phyloP scores from a whole-genome alignment of 257 asterid species.

The Solanum virginianum region DNA sequence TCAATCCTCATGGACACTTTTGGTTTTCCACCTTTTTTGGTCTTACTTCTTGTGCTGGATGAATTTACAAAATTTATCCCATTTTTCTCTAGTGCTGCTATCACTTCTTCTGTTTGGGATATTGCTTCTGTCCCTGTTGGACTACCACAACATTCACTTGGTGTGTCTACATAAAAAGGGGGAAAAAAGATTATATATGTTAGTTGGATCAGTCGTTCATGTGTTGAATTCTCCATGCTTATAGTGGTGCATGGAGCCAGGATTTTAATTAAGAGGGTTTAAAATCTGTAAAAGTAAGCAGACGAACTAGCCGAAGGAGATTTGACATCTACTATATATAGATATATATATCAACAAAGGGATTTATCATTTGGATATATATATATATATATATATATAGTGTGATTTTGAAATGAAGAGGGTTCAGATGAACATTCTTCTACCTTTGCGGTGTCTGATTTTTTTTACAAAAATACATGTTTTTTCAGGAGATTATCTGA shows the following conservation, averaged over 20 bases:
- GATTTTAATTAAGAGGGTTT: no score
- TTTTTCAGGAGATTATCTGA: background rate
- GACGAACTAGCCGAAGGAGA: no score
- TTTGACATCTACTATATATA: no score
- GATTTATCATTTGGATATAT: background rate
- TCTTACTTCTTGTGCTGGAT: conserved; percentile 28
- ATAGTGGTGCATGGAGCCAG: no score
- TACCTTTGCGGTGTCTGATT: background rate
- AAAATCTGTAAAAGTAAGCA: no score
- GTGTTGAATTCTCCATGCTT: background rate
- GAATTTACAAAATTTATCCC: conserved; percentile 50
- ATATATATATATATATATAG: background rate
- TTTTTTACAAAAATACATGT: background rate
- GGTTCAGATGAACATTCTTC: background rate
- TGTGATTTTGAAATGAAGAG: background rate
- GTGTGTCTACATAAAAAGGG: conserved; percentile 19
- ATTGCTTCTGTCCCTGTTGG: conserved; percentile 12
- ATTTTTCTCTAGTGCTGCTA: conserved; percentile 57
- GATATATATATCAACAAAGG: background rate
- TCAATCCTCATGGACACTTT: conserved; percentile 59
- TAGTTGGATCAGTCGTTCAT: background rate
- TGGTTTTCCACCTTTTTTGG: conserved; percentile 36
- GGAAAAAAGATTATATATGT: no score
- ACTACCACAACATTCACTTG: conserved; percentile 39
- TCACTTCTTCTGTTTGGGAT: conserved; percentile 34